These are phyloP conservation scores for Xerocomellus intermedius DNA, from an alignment of 768 basidiomycete species.

Conservation along the genomic window DNA sequence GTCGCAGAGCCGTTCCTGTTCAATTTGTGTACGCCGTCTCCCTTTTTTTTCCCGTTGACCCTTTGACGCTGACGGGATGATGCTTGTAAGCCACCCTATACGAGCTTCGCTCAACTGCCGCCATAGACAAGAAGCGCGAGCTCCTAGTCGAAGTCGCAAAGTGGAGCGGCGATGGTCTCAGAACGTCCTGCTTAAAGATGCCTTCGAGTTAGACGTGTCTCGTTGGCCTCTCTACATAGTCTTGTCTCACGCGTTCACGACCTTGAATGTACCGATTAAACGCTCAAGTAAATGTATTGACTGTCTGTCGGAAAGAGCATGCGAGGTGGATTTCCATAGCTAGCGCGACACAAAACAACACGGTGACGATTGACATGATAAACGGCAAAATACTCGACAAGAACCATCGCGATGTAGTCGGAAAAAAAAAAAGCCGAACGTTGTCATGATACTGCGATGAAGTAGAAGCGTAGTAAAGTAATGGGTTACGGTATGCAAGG, in stretches of 20 bases:
- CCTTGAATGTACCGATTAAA: background rate
- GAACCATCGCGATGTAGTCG: conserved; percentile 7
- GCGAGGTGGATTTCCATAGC: conserved; percentile 21
- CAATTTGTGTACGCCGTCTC: conserved; percentile 65
- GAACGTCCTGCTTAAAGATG: conserved; percentile 76
- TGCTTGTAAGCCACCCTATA: conserved; percentile 64
- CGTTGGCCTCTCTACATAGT: background rate
- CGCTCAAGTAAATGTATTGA: background rate
- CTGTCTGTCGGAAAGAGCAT: background rate
- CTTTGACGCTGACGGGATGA: background rate
- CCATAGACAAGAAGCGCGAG: conserved; percentile 73
- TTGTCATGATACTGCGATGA: conserved; percentile 5
- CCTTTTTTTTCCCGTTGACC: background rate
- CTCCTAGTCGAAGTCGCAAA: conserved; percentile 74
- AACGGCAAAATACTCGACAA: conserved; percentile 14
- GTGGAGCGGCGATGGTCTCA: conserved; percentile 85
- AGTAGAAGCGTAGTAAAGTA: conserved; percentile 16
- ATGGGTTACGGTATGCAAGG: conserved; percentile 5
- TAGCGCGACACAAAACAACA: conserved; percentile 27
- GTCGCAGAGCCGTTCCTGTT: conserved; percentile 82
- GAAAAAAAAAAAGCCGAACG: background rate
- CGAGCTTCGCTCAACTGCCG: conserved; percentile 71
- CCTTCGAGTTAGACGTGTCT: conserved; percentile 46
- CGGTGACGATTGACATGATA: conserved; percentile 21
- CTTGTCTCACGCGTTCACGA: background rate